A percentile compares a stretch with the other conserved stretches of the same genome.
Evolutionary conservation across 495 filamentous ascomycete genomes (phyloP).

Genomic region (Chaetomium fimeti): DNA sequence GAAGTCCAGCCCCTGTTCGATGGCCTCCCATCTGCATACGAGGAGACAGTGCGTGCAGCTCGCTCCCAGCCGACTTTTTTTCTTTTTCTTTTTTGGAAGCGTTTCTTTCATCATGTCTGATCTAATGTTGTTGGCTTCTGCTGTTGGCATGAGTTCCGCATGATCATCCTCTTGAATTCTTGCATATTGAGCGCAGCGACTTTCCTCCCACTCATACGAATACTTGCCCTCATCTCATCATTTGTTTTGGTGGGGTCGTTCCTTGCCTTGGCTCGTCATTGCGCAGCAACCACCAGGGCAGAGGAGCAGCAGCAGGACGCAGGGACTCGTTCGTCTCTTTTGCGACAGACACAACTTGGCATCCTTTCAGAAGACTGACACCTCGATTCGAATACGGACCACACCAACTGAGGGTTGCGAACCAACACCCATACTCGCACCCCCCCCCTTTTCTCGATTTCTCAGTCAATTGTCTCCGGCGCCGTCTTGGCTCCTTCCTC

Average conservation of each 20-base stretch:
- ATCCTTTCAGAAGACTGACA: neutral
- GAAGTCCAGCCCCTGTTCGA: neutral
- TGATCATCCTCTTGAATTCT: neutral
- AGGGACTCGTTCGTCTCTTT: neutral
- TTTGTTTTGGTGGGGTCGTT: conserved; percentile 22
- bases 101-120: neutral
- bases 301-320: neutral
- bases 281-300: conserved; percentile 17
- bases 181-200: neutral
- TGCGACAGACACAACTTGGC: neutral
- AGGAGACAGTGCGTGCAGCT: neutral
- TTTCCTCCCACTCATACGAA: neutral
- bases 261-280: conserved; percentile 13
- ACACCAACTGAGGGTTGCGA: neutral
- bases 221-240: neutral
- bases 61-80: conserved; percentile 8
- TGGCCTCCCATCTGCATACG: neutral
- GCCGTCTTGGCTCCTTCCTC: conserved; percentile 3
- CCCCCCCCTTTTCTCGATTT: neutral
- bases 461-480: neutral
- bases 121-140: neutral
- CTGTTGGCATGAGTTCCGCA: neutral
- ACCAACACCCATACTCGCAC: neutral
- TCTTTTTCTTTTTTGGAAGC: neutral
- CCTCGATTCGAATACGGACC: neutral